Evolutionary conservation across 441 rosid species (phyloP).

Genomic region (Rhodomyrtus psidioides): DNA sequence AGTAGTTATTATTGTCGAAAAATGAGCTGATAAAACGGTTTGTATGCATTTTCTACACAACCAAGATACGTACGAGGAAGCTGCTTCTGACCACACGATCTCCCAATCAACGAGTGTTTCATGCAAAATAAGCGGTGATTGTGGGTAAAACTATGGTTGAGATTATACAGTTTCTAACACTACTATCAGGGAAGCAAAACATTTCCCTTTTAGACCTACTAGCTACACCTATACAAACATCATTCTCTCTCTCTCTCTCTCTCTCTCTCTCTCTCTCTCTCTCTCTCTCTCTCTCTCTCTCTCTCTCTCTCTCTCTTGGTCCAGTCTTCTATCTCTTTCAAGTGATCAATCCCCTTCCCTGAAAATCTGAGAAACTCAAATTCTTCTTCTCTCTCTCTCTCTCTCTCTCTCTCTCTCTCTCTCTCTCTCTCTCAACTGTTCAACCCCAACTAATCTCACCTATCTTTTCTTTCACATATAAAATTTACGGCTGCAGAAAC

Average conservation of each 20-base stretch:
- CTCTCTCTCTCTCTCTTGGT: background rate
- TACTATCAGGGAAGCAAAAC: no score
- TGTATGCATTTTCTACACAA: background rate
- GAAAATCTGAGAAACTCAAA: constrained; percentile 3
- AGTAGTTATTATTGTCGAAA: background rate
- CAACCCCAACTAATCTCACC: background rate
- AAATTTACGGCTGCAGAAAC: background rate
- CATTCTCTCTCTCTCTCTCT: background rate
- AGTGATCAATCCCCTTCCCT: constrained; percentile 22
- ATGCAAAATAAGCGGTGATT: no score
- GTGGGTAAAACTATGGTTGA: accelerated
- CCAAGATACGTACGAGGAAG: background rate
- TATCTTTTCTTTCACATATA: background rate
- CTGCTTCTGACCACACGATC: accelerated
- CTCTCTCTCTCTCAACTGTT: background rate
- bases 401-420: no score
- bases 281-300: background rate
- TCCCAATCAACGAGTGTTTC: no score
- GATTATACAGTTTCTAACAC: no score
- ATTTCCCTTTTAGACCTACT: background rate
- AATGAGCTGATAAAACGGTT: background rate
- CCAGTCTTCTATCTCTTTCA: constrained; percentile 30
- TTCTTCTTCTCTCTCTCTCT: background rate
- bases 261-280: background rate
- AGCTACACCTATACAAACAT: background rate